Base-by-base conservation (phyloP, 2,329 filamentous ascomycete genomes). In the Fusarium nodosum region DNA sequence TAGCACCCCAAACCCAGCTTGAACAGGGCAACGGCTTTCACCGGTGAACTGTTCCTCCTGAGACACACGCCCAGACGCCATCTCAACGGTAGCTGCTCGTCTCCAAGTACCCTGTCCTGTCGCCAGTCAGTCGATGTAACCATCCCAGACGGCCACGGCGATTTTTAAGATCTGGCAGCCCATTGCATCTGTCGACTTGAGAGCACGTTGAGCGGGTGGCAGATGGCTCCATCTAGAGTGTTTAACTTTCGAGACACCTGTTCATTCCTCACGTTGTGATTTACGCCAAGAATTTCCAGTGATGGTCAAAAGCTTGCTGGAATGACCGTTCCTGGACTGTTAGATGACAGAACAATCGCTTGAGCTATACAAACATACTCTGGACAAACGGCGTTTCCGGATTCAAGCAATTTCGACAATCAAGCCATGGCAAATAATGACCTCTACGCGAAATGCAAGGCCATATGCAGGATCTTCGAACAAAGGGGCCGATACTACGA, bases 81-180 rank as follows among this genome's bases (percentile, higher is more conserved):
- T 72, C 60, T 62, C 50, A 61, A 73, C 69, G 59, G 70, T 71
- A 72, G 70, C 71, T 67, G 62, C 64, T 74, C 62, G 47, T 69
- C 62, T 39, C 64, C 68, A 56, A 51, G 60, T 54, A 46, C 62
- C 56, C 58, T 60, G 67, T 64, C 63, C 58, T 62, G 62, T 60
- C 62, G 58, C 42, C 60, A 63, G 59, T 59, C 72, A 64, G 48
- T 72, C 65, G 60, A 75, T 75, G 73, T 73, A 75, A 75, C 73
- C 73, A 66, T 72, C 65, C 64, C 59, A 72, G 64, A 62, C 60
- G 67, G 60, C 51, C 64, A 55, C 72, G 69, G 73, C 73, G 69
- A 75, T 71, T 75, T 71, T 64, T 69, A 38, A 75, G 72, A 75
- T 75, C 72, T 75, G 73, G 67, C 72, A 66, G 68, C 66, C 71